phyloP scores from a whole-genome alignment of 2,329 filamentous ascomycete genomes.

The Coniochaeta sp. region DNA sequence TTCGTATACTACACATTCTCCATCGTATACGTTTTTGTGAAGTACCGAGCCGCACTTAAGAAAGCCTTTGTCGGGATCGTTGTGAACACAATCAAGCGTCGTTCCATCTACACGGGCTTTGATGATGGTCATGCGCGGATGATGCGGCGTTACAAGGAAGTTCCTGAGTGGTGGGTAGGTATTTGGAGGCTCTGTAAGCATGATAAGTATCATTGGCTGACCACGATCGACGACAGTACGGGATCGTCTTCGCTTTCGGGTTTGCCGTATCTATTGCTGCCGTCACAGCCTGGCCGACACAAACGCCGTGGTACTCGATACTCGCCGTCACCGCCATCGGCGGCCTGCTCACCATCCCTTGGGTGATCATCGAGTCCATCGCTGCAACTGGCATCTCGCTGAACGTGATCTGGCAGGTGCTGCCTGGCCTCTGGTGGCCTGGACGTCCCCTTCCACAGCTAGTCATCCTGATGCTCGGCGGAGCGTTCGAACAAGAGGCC shows the following conservation, averaged over 20 bases:
- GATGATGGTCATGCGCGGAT: conserved; percentile 34
- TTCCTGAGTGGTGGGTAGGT: conserved; percentile 38
- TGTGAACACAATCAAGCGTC: conserved; percentile 18
- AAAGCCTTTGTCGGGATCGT: conserved; percentile 29
- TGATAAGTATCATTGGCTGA: background rate
- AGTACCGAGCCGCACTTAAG: conserved; percentile 29
- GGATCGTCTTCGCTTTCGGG: conserved; percentile 31
- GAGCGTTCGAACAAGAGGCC: conserved; percentile 14
- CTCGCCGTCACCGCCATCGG: conserved; percentile 38
- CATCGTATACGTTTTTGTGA: conserved; percentile 33
- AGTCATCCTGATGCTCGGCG: conserved; percentile 21
- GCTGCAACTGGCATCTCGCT: conserved; percentile 28
- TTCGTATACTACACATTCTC: conserved; percentile 37
- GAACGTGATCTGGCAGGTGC: conserved; percentile 43
- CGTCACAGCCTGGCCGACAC: conserved; percentile 35
- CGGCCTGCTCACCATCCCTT: conserved; percentile 35
- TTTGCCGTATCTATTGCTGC: conserved; percentile 35
- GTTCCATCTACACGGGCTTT: conserved; percentile 31
- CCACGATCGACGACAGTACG: conserved; percentile 15
- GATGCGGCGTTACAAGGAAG: conserved; percentile 36
- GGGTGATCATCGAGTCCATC: conserved; percentile 38
- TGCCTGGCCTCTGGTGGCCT: conserved; percentile 22
- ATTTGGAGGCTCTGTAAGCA: background rate
- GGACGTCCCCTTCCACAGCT: conserved; percentile 16
- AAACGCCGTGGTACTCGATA: conserved; percentile 31